Evolutionary conservation across 2,329 filamentous ascomycete species (phyloP).

Genomic region (Pseudomassariella vexata): DNA sequence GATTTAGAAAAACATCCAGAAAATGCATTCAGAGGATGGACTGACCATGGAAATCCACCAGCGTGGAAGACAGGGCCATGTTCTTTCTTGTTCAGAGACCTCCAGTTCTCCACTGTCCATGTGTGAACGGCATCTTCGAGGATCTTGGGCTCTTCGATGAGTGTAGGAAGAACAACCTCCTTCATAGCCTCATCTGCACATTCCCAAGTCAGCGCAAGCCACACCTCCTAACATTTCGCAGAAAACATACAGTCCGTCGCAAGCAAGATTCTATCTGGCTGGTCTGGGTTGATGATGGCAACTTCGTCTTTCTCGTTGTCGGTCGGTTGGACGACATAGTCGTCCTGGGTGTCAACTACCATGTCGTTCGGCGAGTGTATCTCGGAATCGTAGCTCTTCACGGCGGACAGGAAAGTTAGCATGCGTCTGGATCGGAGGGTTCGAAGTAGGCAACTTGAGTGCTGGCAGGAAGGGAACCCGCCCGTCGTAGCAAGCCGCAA

Average conservation of each 20-base stretch:
- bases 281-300: slow-evolving; percentile 50
- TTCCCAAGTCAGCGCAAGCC: slow-evolving; percentile 20
- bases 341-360: slow-evolving; percentile 50
- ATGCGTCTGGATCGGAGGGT: slow-evolving; percentile 11
- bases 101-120: slow-evolving; percentile 87
- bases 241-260: slow-evolving; percentile 48
- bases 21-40: slow-evolving; percentile 10
- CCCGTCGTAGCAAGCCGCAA: too few species aligned
- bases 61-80: slow-evolving; percentile 86
- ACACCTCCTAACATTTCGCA: too few species aligned
- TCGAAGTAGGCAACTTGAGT: too few species aligned
- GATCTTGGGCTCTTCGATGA: slow-evolving; percentile 71
- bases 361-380: slow-evolving; percentile 52
- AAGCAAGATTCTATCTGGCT: slow-evolving; percentile 40
- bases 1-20: slow-evolving; percentile 13
- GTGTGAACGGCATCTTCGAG: slow-evolving; percentile 71
- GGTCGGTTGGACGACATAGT: slow-evolving; percentile 40
- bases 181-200: slow-evolving; percentile 75
- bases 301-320: slow-evolving; percentile 45
- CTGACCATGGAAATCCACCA: slow-evolving; percentile 80
- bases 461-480: too few species aligned
- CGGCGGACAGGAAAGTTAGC: slow-evolving; percentile 16
- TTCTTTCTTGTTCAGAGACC: slow-evolving; percentile 67
- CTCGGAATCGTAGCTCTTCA: slow-evolving; percentile 43
- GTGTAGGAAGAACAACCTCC: slow-evolving; percentile 67